A percentile compares a stretch with the other conserved stretches of the same genome.
Conservation (phyloP, 192 early-diverging fungal genomes). For the Backusella sp. region DNA sequence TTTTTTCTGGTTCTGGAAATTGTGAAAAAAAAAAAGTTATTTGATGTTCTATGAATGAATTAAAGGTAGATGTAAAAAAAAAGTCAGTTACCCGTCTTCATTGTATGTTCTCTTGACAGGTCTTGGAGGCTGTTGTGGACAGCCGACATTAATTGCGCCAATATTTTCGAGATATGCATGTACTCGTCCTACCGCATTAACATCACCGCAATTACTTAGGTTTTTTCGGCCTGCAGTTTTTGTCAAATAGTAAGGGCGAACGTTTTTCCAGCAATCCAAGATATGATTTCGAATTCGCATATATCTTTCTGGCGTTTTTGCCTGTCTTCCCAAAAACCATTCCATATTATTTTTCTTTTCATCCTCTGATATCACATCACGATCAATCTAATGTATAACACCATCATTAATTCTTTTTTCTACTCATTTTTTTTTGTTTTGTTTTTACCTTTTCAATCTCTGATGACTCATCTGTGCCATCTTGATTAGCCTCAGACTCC, state of each 20-base stretch:
- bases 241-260: conserved; percentile 72
- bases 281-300: conserved; percentile 87
- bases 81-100: conserved; percentile 6
- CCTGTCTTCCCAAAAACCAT: conserved; percentile 66
- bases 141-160: conserved; percentile 76
- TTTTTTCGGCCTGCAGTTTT: conserved; percentile 77
- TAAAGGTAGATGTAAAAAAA: conserved; percentile 10
- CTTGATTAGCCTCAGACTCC: neutral
- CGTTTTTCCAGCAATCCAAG: conserved; percentile 67
- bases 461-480: neutral
- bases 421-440: neutral
- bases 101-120: conserved; percentile 11
- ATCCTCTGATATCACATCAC: conserved; percentile 43
- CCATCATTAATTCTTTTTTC: neutral
- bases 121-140: conserved; percentile 38
- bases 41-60: conserved; percentile 14
- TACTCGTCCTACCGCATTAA: conserved; percentile 90
- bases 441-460: neutral
- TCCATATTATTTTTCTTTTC: conserved; percentile 52
- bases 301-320: conserved; percentile 90
- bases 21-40: neutral
- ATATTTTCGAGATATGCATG: conserved; percentile 82
- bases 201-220: conserved; percentile 83
- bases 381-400: conserved; percentile 35
- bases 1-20: neutral